phyloP scores from a whole-genome alignment of 805 yeast species.

The Hermanozyma aechmeae region DNA sequence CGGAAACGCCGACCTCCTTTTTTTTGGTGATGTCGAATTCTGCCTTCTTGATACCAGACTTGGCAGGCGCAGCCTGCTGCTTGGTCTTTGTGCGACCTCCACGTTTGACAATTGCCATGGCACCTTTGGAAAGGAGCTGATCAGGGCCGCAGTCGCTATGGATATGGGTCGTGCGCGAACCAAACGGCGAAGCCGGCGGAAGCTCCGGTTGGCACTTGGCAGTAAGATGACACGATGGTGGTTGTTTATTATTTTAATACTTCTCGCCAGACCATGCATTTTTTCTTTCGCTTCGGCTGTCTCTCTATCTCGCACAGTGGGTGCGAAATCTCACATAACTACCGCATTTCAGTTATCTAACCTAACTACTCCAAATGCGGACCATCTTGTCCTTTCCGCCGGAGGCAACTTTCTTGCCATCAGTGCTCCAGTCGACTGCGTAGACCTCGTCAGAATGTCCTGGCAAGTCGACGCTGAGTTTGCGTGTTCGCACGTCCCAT shows the following conservation, averaged over 20 bases:
- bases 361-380: constrained; percentile 69
- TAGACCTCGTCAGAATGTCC: constrained; percentile 95
- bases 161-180: too few relatives aligned
- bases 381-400: constrained; percentile 97
- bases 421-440: constrained; percentile 97
- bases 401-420: constrained; percentile 89
- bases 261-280: too few relatives aligned
- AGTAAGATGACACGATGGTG: too few relatives aligned
- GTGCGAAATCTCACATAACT: too few relatives aligned
- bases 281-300: too few relatives aligned
- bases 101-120: constrained; percentile 72
- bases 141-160: too few relatives aligned
- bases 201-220: too few relatives aligned
- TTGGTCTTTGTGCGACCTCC: constrained; percentile 51
- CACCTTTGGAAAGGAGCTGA: too few relatives aligned
- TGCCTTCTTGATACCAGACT: constrained; percentile 68
- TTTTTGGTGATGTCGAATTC: constrained; percentile 80
- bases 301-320: too few relatives aligned
- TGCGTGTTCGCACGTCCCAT: constrained; percentile 87
- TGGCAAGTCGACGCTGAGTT: constrained; percentile 81
- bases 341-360: too few relatives aligned
- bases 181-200: too few relatives aligned
- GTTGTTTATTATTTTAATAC: too few relatives aligned
- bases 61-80: constrained; percentile 47
- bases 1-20: constrained; percentile 98